Percentiles rank a stretch among this genome's conserved stretches.
phyloP scores from a whole-genome alignment of 1,284 basidiomycete genomes.

The Moesziomyces sp. region DNA sequence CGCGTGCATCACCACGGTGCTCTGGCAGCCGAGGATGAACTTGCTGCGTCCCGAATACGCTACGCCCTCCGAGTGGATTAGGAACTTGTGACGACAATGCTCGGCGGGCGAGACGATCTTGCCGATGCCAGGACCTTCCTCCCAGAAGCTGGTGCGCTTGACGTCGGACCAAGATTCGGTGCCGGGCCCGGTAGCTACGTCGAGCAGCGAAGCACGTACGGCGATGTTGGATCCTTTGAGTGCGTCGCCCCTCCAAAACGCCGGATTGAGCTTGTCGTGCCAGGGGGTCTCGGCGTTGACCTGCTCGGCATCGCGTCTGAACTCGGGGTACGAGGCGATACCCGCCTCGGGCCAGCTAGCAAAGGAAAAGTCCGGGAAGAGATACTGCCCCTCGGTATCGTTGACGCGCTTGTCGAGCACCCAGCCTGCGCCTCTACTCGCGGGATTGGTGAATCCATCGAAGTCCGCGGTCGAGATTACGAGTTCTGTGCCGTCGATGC shows the following conservation, averaged over 20 bases:
- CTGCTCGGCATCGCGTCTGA: constrained; percentile 15
- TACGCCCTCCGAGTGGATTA: constrained; percentile 55
- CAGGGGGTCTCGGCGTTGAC: constrained; percentile 38
- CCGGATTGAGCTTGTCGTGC: constrained; percentile 30
- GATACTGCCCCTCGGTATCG: constrained; percentile 29
- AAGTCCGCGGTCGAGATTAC: constrained; percentile 43
- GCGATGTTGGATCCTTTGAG: constrained; percentile 22
- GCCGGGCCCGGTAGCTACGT: constrained; percentile 20
- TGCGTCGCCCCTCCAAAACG: constrained; percentile 41
- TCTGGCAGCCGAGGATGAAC: constrained; percentile 45
- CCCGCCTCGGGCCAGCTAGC: constrained; percentile 55
- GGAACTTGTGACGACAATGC: constrained; percentile 50
- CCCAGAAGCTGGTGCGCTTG: constrained; percentile 50
- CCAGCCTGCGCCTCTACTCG: constrained; percentile 36
- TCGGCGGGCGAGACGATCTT: constrained; percentile 33
- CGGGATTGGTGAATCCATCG: constrained; percentile 33
- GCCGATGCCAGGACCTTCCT: constrained; percentile 19
- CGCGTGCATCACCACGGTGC: constrained; percentile 42
- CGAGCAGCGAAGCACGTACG: constrained; percentile 20
- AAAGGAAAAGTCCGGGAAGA: constrained; percentile 53
- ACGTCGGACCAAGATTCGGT: constrained; percentile 43
- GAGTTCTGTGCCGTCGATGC: constrained; percentile 31
- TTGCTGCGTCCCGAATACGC: constrained; percentile 54
- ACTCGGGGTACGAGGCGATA: constrained; percentile 44
- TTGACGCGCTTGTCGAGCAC: constrained; percentile 34